Percentiles rank a stretch among this genome's conserved stretches.
These are phyloP conservation scores for Penicillium pulvis DNA, from an alignment of 495 filamentous ascomycete species.

Conservation along the genomic window DNA sequence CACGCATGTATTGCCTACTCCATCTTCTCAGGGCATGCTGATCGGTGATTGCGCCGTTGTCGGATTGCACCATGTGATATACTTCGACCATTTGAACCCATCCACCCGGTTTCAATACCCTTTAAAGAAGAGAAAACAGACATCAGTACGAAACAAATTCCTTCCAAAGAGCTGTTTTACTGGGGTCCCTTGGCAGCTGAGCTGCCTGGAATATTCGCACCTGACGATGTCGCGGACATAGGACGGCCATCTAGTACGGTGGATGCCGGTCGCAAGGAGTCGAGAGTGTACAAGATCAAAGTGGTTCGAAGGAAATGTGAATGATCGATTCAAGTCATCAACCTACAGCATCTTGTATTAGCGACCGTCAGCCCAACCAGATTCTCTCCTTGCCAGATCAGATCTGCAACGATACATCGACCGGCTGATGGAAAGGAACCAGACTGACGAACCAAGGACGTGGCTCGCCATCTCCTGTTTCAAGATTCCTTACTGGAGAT, in stretches of 20 bases:
- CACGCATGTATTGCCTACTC: slow-evolving; percentile 69
- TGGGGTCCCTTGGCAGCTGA: slow-evolving; percentile 1
- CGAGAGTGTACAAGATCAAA: slow-evolving; percentile 93
- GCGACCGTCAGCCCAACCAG: slow-evolving; percentile 17
- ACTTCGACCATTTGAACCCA: slow-evolving; percentile 94
- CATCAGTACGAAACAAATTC: slow-evolving; percentile 19
- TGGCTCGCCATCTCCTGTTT: background rate
- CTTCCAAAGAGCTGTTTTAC: background rate
- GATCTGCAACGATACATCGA: background rate
- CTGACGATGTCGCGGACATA: slow-evolving; percentile 80
- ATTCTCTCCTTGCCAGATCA: background rate
- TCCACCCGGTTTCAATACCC: slow-evolving; percentile 67
- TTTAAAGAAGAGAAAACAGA: slow-evolving; percentile 22
- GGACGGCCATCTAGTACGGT: slow-evolving; percentile 70
- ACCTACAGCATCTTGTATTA: slow-evolving; percentile 48
- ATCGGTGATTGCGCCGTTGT: slow-evolving; percentile 78
- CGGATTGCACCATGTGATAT: slow-evolving; percentile 85
- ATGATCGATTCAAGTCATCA: slow-evolving; percentile 76
- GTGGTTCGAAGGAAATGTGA: slow-evolving; percentile 71
- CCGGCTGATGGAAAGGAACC: background rate
- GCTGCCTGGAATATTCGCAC: slow-evolving; percentile 31
- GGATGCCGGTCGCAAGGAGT: slow-evolving; percentile 77
- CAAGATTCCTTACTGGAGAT: background rate
- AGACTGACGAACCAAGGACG: background rate
- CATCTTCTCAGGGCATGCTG: slow-evolving; percentile 71